Conservation (phyloP, 2,329 filamentous ascomycete species). For the Botrytis porri region DNA sequence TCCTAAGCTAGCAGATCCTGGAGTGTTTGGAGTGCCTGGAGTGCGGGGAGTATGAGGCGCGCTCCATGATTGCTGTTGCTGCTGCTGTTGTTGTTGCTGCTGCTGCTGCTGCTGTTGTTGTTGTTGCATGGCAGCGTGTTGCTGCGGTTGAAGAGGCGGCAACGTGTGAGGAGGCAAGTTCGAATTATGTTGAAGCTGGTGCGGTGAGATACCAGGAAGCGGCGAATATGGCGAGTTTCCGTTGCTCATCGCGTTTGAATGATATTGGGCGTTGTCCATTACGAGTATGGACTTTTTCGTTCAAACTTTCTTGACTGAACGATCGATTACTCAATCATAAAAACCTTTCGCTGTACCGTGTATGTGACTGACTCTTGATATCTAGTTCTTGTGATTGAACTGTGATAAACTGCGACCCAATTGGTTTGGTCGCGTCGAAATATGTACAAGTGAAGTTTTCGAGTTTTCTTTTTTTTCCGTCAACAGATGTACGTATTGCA, state of each 20-base stretch:
- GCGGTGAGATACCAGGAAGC: constrained; percentile 37
- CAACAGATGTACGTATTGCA: constrained; percentile 1
- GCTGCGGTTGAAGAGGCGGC: constrained; percentile 52
- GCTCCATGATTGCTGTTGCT: constrained; percentile 47
- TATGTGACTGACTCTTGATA: neutral
- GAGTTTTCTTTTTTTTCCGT: constrained; percentile 2
- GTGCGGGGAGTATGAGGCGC: constrained; percentile 56
- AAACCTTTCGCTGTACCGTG: neutral
- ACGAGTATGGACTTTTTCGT: constrained; percentile 12
- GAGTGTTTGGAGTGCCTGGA: constrained; percentile 60
- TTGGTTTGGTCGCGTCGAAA: constrained; percentile 5
- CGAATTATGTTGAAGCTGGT: constrained; percentile 42
- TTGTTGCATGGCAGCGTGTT: constrained; percentile 49
- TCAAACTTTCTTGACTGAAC: constrained; percentile 5
- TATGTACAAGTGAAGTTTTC: neutral
- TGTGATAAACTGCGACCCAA: constrained; percentile 2
- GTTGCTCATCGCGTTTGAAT: constrained; percentile 34
- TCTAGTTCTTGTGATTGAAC: neutral
- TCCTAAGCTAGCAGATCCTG: constrained; percentile 53
- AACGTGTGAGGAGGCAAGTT: constrained; percentile 51
- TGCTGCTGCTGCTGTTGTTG: neutral
- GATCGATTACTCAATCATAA: constrained; percentile 16
- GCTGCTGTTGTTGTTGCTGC: neutral
- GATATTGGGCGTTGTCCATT: constrained; percentile 36
- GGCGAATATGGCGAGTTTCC: constrained; percentile 34